Conservation (phyloP, 345 rosid genomes). For the Linum trigynum region DNA sequence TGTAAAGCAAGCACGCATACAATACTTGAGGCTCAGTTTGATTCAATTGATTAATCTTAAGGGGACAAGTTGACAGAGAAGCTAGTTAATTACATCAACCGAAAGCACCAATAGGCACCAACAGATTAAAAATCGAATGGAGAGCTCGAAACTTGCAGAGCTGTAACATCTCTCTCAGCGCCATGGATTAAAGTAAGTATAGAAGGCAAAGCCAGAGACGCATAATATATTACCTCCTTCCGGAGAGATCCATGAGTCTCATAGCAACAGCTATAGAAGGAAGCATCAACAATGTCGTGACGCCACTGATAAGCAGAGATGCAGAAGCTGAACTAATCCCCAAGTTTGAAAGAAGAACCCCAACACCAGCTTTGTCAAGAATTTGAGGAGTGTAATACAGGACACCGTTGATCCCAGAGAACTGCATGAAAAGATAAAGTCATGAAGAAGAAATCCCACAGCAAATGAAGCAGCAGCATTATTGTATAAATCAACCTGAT, state of each 20-base stretch:
- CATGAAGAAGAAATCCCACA: slow-evolving; percentile 4
- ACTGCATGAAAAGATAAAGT: slow-evolving; percentile 37
- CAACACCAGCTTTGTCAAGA: slow-evolving; percentile 92
- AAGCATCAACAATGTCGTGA: slow-evolving; percentile 88
- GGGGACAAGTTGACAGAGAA: too few species aligned
- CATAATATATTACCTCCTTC: slow-evolving; percentile 55
- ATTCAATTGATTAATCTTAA: too few species aligned
- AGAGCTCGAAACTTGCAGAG: too few species aligned
- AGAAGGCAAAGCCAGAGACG: background rate
- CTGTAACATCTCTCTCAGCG: too few species aligned
- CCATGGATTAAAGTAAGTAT: too few species aligned
- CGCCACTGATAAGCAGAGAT: slow-evolving; percentile 70
- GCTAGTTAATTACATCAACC: too few species aligned
- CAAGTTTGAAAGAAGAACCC: slow-evolving; percentile 70
- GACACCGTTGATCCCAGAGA: slow-evolving; percentile 94
- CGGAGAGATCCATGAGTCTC: slow-evolving; percentile 90
- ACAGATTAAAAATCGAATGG: too few species aligned
- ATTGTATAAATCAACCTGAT: background rate
- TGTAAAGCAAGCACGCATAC: background rate
- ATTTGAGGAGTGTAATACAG: slow-evolving; percentile 97
- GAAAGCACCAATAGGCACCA: too few species aligned
- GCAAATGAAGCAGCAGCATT: background rate
- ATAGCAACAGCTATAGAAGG: slow-evolving; percentile 90
- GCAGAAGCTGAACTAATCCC: slow-evolving; percentile 67
- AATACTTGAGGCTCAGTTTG: background rate